Evolutionary conservation across 1,284 basidiomycete species (phyloP).

Genomic region (Fomitopsis schrenkii): DNA sequence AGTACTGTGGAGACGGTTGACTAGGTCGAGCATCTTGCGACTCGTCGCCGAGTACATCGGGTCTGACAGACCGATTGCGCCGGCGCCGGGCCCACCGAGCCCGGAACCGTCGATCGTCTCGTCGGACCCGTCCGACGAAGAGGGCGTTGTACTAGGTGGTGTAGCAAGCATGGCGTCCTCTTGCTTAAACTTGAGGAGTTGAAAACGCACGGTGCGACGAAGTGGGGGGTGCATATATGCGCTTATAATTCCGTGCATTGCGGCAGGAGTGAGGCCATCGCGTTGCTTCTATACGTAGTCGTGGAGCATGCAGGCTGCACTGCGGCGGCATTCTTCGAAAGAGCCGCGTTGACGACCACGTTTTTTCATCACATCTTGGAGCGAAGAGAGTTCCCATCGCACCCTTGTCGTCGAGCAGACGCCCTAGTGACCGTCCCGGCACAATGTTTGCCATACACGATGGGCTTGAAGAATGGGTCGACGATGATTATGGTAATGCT

Average conservation of each 20-base stretch:
- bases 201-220: not conserved
- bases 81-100: not conserved
- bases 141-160: not conserved
- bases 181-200: not conserved
- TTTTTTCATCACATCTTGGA: no score
- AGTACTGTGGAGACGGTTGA: conserved; percentile 52
- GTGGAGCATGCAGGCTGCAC: not conserved
- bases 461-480: no score
- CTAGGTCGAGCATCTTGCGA: conserved; percentile 44
- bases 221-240: not conserved
- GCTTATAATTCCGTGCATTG: not conserved
- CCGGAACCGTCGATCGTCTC: not conserved
- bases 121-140: not conserved
- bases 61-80: conserved; percentile 38
- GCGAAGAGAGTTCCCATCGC: no score
- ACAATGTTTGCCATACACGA: no score
- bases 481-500: no score
- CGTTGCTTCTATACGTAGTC: not conserved
- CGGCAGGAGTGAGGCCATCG: not conserved
- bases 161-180: not conserved
- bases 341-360: no score
- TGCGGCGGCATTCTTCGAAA: not conserved
- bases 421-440: no score
- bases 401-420: no score
- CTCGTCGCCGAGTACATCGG: conserved; percentile 32